These are phyloP conservation scores for Ceratocystis cacaofunesta DNA, from an alignment of 2,329 filamentous ascomycete genomes.

Conservation along the genomic window DNA sequence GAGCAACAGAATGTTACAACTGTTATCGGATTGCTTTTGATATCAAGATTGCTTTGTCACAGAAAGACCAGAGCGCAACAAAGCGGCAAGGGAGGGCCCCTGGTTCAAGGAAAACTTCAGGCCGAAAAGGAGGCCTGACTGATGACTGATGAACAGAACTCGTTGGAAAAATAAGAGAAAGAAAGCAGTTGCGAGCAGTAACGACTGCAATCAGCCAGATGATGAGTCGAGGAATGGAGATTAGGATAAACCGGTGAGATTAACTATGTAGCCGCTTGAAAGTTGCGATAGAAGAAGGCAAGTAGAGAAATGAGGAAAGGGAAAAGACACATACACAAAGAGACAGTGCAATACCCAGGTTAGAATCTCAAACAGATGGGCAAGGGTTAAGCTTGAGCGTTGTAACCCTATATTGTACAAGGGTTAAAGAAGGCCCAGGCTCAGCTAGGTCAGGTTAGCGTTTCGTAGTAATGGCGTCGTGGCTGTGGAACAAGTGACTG, in stretches of 20 bases:
- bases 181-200: background rate
- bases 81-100: slow-evolving; percentile 1
- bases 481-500: background rate
- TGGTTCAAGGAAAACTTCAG: background rate
- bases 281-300: background rate
- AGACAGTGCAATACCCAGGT: background rate
- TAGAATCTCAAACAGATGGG: background rate
- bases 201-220: background rate
- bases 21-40: background rate
- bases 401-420: background rate
- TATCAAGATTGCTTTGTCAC: slow-evolving; percentile 4
- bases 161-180: background rate
- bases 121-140: background rate
- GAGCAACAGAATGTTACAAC: background rate
- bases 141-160: background rate
- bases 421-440: background rate
- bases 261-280: background rate
- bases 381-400: background rate
- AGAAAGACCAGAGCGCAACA: background rate
- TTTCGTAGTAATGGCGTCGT: background rate
- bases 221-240: background rate
- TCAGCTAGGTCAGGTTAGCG: background rate
- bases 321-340: slow-evolving; percentile 7
- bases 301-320: background rate
- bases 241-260: background rate